A percentile compares a stretch with the other conserved stretches of the same genome.
Evolutionary conservation across 345 rosid genomes (phyloP).

Genomic region (Citrus medica): DNA sequence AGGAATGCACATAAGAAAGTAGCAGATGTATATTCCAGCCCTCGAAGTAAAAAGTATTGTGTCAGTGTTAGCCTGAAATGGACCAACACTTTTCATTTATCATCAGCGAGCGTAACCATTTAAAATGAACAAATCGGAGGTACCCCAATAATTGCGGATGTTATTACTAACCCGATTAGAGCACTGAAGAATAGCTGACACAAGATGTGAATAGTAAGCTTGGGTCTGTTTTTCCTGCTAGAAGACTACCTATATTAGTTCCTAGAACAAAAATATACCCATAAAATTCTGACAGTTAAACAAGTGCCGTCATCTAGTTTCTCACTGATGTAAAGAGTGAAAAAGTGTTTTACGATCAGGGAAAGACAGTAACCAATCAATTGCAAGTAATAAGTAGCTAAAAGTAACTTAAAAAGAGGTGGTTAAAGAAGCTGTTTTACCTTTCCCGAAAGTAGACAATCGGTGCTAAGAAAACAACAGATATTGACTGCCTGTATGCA

Average conservation of each 20-base stretch:
- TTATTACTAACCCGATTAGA: slow-evolving; percentile 52
- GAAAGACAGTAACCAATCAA: not conserved
- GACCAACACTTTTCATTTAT: not conserved
- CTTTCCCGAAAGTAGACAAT: slow-evolving; percentile 63
- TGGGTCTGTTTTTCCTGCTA: slow-evolving; percentile 58
- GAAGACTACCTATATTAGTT: not conserved
- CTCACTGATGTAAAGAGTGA: not conserved
- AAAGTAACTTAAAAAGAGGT: not conserved
- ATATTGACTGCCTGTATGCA: slow-evolving; percentile 58
- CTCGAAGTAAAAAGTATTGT: slow-evolving; percentile 64
- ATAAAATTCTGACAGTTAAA: not conserved
- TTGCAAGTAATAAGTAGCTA: not conserved
- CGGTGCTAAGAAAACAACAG: slow-evolving; percentile 63
- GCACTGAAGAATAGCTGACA: slow-evolving; percentile 64
- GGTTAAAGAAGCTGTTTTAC: slow-evolving; percentile 22
- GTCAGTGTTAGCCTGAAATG: slow-evolving; percentile 57
- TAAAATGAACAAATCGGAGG: not conserved
- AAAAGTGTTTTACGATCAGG: not conserved
- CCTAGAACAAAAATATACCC: not conserved
- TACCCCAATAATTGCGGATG: not conserved
- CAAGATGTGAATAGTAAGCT: slow-evolving; percentile 43
- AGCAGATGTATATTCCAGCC: slow-evolving; percentile 69
- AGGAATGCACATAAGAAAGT: slow-evolving; percentile 56
- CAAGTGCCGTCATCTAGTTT: not conserved
- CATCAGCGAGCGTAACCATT: not conserved